A percentile compares a stretch with the other conserved stretches of the same genome.
phyloP scores from a whole-genome alignment of 495 filamentous ascomycete species.

The Aspergillus nidulans region DNA sequence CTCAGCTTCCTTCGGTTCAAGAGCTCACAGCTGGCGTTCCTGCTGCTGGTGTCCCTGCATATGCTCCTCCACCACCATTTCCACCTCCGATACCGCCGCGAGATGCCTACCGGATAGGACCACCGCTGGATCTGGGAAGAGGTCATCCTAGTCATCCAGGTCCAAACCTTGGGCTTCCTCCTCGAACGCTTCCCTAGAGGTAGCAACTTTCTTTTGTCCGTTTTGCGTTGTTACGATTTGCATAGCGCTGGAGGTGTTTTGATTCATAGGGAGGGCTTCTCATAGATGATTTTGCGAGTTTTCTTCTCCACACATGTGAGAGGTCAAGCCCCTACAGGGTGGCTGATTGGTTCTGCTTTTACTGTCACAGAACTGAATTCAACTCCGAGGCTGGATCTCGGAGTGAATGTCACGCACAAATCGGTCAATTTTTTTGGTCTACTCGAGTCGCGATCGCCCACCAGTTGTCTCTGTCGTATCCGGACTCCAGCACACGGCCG shows the following conservation, averaged over 20 bases:
- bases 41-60: constrained; percentile 32
- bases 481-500: constrained; percentile 69
- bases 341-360: constrained; percentile 9
- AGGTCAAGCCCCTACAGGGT: constrained; percentile 7
- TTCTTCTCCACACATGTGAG: constrained; percentile 11
- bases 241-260: constrained; percentile 45
- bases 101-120: constrained; percentile 38
- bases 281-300: constrained; percentile 28
- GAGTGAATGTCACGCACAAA: constrained; percentile 9
- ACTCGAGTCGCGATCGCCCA: constrained; percentile 64
- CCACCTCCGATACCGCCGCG: constrained; percentile 31
- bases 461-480: constrained; percentile 99
- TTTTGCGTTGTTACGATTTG: constrained; percentile 41
- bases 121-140: constrained; percentile 27
- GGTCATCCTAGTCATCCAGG: constrained; percentile 29
- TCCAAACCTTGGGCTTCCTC: constrained; percentile 34
- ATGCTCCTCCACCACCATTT: constrained; percentile 34
- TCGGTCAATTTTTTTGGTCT: constrained; percentile 13
- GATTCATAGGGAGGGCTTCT: constrained; percentile 29
- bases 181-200: constrained; percentile 35
- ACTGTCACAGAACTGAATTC: neutral
- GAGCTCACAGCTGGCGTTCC: constrained; percentile 38
- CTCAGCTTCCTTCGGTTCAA: constrained; percentile 43
- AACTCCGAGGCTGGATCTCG: constrained; percentile 39
- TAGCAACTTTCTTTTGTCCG: constrained; percentile 17